phyloP scores from a whole-genome alignment of 495 filamentous ascomycete genomes.

The Trichoderma reesei region DNA sequence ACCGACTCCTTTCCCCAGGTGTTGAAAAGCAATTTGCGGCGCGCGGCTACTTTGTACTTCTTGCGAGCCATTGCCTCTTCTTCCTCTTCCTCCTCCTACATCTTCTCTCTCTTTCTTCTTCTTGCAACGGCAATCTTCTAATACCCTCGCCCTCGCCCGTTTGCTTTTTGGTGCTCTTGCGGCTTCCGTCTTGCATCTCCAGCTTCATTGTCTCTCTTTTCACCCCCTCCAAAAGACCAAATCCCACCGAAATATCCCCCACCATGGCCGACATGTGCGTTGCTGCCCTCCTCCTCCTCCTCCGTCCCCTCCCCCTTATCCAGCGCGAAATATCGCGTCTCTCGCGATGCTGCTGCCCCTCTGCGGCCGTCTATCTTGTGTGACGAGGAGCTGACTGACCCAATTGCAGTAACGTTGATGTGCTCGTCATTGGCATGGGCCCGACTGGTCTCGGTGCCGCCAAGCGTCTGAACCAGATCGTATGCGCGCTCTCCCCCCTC shows the following conservation, averaged over 20 bases:
- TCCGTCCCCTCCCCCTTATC: no score
- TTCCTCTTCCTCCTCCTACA: no score
- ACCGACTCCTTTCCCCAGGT: slow-evolving; percentile 4
- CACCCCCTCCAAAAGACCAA: no score
- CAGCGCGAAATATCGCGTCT: background rate
- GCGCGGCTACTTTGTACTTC: no score
- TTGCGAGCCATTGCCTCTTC: background rate
- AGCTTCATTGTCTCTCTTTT: slow-evolving; percentile 15
- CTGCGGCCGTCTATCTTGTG: slow-evolving; percentile 9
- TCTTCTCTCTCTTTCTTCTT: background rate
- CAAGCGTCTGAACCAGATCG: slow-evolving; percentile 93
- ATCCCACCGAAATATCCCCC: slow-evolving; percentile 14
- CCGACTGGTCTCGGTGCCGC: slow-evolving; percentile 94
- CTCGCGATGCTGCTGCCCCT: background rate
- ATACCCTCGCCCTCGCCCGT: slow-evolving; percentile 17
- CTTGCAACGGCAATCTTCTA: slow-evolving; percentile 7
- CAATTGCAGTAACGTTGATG: slow-evolving; percentile 68
- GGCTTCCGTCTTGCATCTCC: slow-evolving; percentile 11
- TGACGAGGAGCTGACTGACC: slow-evolving; percentile 18
- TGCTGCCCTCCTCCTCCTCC: slow-evolving; percentile 1
- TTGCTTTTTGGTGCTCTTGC: slow-evolving; percentile 13
- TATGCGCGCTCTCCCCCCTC: slow-evolving; percentile 43
- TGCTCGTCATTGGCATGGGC: slow-evolving; percentile 96
- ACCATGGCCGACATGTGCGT: slow-evolving; percentile 28
- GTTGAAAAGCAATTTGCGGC: slow-evolving; percentile 7